Base-by-base conservation (phyloP, 257 asterid species). In the Jacaranda copaia region DNA sequence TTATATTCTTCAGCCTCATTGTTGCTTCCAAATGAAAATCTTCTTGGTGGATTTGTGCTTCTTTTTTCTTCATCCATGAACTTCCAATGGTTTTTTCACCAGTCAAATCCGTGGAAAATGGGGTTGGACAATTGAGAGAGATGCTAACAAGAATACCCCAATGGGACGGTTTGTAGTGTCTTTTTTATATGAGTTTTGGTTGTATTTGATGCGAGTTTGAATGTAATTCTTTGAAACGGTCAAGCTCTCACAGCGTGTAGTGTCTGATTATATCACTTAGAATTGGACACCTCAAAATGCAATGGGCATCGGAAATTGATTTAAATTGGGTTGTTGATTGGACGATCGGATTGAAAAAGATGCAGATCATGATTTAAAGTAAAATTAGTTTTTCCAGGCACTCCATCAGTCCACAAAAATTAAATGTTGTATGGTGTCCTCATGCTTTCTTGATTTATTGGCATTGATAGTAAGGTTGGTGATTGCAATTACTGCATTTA, bases 41-140 rank as follows among this genome's bases (percentile, higher is more conserved):
- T 81, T 74, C 89, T 3, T 0, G 96, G 90, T 13, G 85, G 43
- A 18, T 84, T 83, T 53, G 84, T 83, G 76, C 49, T 68, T 75
- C 81, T 81, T 15, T 81, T 77, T 58, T 80, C 90, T 68, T 88
- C 92, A n/a, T 88, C 87, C 10, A 71, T 72, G 43, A 87, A 87
- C 14, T 79, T 80, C 87, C 90, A 85, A 16, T 55, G 80, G 25
- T 58, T 66, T 32, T 78, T 42, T 85, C 93, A 16, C 51, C 73
- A 71, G 52, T 73, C 39, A 84, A 70, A 78, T 88, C 93, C 93
- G 86, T 88, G 32, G 68, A 15, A 18, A 45, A 52, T 39, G 72
- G 62, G 51, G 40, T 42, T 11, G 42, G 36, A 65, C 8, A 12
- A 36, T 13, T 7, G 18, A 19, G 72, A 63, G 55, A 70, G 59